Conservation (phyloP, 1,284 basidiomycete genomes). For the Clitocybe nebularis region DNA sequence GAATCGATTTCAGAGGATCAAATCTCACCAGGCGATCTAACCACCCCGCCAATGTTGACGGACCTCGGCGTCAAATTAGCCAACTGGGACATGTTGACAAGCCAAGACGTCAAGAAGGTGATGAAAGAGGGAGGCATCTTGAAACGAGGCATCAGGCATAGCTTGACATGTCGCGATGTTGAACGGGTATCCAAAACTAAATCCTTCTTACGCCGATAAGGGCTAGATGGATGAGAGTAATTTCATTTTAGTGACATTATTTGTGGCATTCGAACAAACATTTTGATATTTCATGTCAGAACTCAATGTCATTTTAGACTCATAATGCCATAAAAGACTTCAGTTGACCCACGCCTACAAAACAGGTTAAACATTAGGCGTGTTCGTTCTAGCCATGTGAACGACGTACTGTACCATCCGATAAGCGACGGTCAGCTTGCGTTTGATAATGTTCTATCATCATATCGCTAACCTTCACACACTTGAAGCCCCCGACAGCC, state of each 20-base stretch:
- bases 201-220: conserved; percentile 15
- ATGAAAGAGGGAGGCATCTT: conserved; percentile 47
- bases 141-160: conserved; percentile 63
- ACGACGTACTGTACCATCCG: conserved; percentile 25
- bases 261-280: no score
- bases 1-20: conserved; percentile 48
- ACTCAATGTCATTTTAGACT: no score
- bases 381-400: no score
- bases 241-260: no score
- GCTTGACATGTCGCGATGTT: conserved; percentile 87
- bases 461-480: conserved; percentile 51
- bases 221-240: not conserved
- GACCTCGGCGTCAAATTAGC: conserved; percentile 40
- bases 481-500: no score
- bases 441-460: conserved; percentile 42
- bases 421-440: conserved; percentile 41
- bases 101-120: conserved; percentile 31
- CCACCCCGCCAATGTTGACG: conserved; percentile 19
- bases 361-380: no score
- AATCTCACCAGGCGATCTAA: conserved; percentile 25
- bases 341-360: no score
- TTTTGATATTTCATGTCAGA: no score
- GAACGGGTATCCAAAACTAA: conserved; percentile 44
- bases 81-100: conserved; percentile 51
- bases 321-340: no score